Percentiles rank a stretch among this genome's conserved stretches.
phyloP scores from a whole-genome alignment of 73 alveolate genomes.

The Durusdinium trenchii region DNA sequence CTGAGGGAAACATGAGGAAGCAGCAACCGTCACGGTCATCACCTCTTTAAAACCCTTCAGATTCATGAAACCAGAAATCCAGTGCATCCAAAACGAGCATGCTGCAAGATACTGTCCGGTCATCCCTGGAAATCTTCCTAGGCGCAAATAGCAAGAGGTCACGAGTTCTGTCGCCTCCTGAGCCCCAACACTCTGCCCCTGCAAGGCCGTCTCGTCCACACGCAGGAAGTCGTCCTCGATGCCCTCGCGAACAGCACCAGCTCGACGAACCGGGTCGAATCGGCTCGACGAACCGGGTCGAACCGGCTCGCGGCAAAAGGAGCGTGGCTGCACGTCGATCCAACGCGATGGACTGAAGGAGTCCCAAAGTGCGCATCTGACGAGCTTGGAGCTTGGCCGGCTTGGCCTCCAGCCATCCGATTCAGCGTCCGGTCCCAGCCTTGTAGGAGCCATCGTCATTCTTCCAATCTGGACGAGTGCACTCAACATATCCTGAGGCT shows the following conservation, averaged over 20 bases:
- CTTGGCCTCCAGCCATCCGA: too few relatives aligned
- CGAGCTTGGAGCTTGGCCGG: too few relatives aligned
- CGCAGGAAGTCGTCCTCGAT: slow-evolving; percentile 88
- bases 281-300: too few relatives aligned
- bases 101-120: not conserved
- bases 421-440: not conserved
- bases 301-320: too few relatives aligned
- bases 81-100: not conserved
- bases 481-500: slow-evolving; percentile 70
- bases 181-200: slow-evolving; percentile 22
- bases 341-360: too few relatives aligned
- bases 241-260: slow-evolving; percentile 18
- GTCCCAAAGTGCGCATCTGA: too few relatives aligned
- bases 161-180: slow-evolving; percentile 72
- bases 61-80: not conserved
- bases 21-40: too few relatives aligned
- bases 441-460: slow-evolving; percentile 94
- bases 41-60: not conserved
- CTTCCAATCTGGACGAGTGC: slow-evolving; percentile 89
- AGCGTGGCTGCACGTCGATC: too few relatives aligned
- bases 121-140: not conserved
- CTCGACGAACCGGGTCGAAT: too few relatives aligned
- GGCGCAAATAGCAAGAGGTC: slow-evolving; percentile 75
- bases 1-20: too few relatives aligned
- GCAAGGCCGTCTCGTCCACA: slow-evolving; percentile 77